These are phyloP conservation scores for Infundibulicybe gibba DNA, from an alignment of 768 basidiomycete genomes.

Conservation along the genomic window DNA sequence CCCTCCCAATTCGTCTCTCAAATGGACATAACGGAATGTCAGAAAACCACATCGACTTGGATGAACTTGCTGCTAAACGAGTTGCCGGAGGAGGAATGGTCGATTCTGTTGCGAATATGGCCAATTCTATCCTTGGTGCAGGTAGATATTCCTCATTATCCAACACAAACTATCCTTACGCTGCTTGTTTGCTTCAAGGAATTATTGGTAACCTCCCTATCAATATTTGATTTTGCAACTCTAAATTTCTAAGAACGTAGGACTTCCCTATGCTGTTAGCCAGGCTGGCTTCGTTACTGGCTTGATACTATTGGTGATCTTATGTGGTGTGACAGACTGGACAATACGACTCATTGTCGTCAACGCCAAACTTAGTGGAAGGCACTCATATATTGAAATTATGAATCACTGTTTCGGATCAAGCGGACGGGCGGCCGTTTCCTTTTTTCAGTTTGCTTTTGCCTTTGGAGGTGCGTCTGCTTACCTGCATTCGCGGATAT, in stretches of 20 bases:
- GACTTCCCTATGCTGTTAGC: constrained; percentile 89
- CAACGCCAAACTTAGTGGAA: constrained; percentile 94
- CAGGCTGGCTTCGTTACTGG: constrained; percentile 95
- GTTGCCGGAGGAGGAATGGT: constrained; percentile 70
- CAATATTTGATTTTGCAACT: neutral
- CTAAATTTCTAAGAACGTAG: constrained; percentile 31
- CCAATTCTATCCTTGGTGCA: constrained; percentile 93
- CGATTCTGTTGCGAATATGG: constrained; percentile 89
- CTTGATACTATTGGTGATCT: constrained; percentile 69
- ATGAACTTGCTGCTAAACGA: constrained; percentile 66
- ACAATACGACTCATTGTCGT: constrained; percentile 94
- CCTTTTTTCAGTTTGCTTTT: constrained; percentile 96
- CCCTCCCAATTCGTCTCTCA: constrained; percentile 39
- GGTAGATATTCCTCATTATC: constrained; percentile 37
- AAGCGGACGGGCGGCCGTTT: constrained; percentile 89
- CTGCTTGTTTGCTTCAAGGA: constrained; percentile 10
- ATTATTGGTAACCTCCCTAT: constrained; percentile 16
- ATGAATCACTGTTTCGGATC: constrained; percentile 93
- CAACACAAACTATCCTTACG: constrained; percentile 6
- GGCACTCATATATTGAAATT: constrained; percentile 89
- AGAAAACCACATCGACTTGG: constrained; percentile 52
- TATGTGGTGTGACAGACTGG: constrained; percentile 93
- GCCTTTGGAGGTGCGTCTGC: constrained; percentile 82
- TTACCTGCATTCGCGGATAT: neutral
- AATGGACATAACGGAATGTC: constrained; percentile 27